Evolutionary conservation across 768 basidiomycete genomes (phyloP), one percentile per base, ranked within the genome.

Genomic region (Rhodotorula diobovata): DNA sequence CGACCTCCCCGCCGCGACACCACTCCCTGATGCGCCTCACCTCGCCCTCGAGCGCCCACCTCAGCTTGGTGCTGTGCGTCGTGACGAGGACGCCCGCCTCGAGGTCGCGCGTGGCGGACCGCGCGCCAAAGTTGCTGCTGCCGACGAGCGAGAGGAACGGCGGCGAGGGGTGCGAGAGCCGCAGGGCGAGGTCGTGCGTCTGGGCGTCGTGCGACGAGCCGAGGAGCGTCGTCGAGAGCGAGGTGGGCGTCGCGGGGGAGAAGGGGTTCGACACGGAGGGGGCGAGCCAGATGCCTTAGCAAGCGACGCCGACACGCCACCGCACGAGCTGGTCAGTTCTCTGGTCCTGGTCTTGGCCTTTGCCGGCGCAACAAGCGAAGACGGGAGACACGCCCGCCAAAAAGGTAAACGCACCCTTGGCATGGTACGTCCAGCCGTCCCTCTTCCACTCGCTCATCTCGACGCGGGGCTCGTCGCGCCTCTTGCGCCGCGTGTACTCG

Each of bases 401-500:
- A 20, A 35, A 35, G 7, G n/a, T 6, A 16, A 35, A 73, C 80
- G 50, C 71, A 95, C 94, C 96, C 85, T 99, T 99, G 35, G 96
- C 91, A 78, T 99, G 96, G 81, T 99, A 99, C 2, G 96, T 98
- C 96, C 96, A 99, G 8, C 89, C 91, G 34, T 84, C 82, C 73
- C 85, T 85, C 78, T 87, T 85, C 96, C 96, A 99, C 80, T 99
- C 95, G 68, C 82, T 85, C 71, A 99, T 82, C 65, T 87, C 83
- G 34, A 99, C 84, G 0, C 73, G n/a, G 53, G 62, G 59, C 64
- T 67, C 39, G 67, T 57, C 59, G 30, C 11, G 39, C 39, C 41
- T 6, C 48, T 66, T 35, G 6, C 57, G n/a, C 65, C 28, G 21
- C 37, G 21, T 12, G 25, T 45, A 12, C 34, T 21, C 21, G 51